Evolutionary conservation across 2,329 filamentous ascomycete species (phyloP).

Genomic region (Talaromyces sp.): DNA sequence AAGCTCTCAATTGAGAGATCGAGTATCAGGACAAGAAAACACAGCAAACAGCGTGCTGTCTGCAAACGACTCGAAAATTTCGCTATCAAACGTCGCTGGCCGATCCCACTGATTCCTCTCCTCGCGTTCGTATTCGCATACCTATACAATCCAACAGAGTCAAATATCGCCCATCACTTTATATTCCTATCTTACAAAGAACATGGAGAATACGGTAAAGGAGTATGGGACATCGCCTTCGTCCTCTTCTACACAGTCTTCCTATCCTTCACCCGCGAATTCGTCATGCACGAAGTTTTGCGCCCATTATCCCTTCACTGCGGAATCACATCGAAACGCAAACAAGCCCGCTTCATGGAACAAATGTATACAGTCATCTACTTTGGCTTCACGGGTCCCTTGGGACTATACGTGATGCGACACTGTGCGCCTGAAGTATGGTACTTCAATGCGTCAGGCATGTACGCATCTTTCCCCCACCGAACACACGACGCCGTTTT

Average conservation of each 20-base stretch:
- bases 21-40: neutral
- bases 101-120: constrained; percentile 2
- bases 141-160: neutral
- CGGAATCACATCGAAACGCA: constrained; percentile 5
- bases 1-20: neutral
- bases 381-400: constrained; percentile 9
- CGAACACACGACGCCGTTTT: neutral
- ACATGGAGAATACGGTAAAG: constrained; percentile 7
- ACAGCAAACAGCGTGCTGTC: neutral
- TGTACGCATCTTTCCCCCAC: constrained; percentile 13
- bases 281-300: constrained; percentile 13
- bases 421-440: constrained; percentile 5
- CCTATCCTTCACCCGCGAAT: constrained; percentile 12
- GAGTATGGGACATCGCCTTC: constrained; percentile 12
- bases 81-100: constrained; percentile 8
- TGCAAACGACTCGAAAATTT: neutral
- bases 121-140: neutral
- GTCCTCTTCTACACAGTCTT: constrained; percentile 11
- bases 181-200: neutral
- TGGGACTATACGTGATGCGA: constrained; percentile 8
- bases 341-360: constrained; percentile 11
- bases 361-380: constrained; percentile 15
- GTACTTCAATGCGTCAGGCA: constrained; percentile 12
- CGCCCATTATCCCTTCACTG: constrained; percentile 3
- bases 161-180: neutral